Evolutionary conservation across 495 filamentous ascomycete species (phyloP), one percentile per base, ranked within the genome.

Genomic region (Aspergillus ellipticus): DNA sequence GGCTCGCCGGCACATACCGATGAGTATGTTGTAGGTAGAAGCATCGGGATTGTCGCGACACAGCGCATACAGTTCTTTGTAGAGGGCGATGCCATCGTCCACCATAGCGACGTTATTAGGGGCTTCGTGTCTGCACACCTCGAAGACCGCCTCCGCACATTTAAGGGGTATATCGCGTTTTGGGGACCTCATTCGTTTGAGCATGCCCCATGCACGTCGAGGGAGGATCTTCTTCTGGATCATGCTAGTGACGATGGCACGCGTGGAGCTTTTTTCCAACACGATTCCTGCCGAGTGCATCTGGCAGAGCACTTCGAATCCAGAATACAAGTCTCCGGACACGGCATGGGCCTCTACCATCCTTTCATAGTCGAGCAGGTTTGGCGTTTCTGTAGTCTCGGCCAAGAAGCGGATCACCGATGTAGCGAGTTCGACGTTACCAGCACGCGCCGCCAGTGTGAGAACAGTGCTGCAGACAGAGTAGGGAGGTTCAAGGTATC

Each of bases 361-460:
- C 26, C 82, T 76, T 66, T 92, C 89, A 71, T 94, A 96, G 64
- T 96, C 89, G 47, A 85, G 78, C 4, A 76, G 58, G 3, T 76
- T 69, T 26, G 89, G 76, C 33, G 74, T 67, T 19, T 79, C 66
- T 1, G 74, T 79, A 13, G 82, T 76, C 4, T 77, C 70, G 52
- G 57, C 51, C 2, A 82, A 62, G 55, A 74, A 74, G 11, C 62
- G 63, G 37, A 69, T 58, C 20, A 76, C 66, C 15, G 74, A 69
- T 15, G 59, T 66, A 0, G 79, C 79, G 16, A 96, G 74, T 0
- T 72, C 62, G n/a, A 80, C 66, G 63, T 96, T 86, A 28, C 80
- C 82, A 58, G 81, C 59, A 16, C 81, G 79, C 2, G 89, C 78
- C 9, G 91, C 91, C 5, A 87, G 75, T 51, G 79, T 79, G 3